Evolutionary conservation across 495 filamentous ascomycete genomes (phyloP), one percentile per base, ranked within the genome.

Genomic region (Margaritispora aquatica): DNA sequence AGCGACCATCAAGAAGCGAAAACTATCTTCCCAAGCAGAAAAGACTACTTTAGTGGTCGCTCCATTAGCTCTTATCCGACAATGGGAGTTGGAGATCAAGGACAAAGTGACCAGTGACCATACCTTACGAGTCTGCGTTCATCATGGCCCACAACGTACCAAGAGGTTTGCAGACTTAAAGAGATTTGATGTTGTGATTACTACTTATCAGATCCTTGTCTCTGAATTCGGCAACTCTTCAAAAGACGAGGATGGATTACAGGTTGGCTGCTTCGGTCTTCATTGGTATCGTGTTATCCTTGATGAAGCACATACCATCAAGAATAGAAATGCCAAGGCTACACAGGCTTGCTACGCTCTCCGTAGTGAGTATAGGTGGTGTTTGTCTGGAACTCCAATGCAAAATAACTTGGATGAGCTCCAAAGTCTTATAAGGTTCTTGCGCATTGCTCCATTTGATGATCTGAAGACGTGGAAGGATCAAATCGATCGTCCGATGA

Each of bases 331-430:
- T 66, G 92, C 94, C 17, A 98, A 98, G 73, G 86, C 87, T 10
- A 94, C 94, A 0, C 86, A 96, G 66, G 90, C 93, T 19, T 88
- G 84, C 53, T 98, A 83, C 69, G 87, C 88, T 1, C 74, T 98
- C 23, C 77, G 85, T 51, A 80, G 89, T 21, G 85, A 91, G 65
- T 96, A 95, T 69, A 80, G 94, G 55, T 98, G 94, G 94, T 97
- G 94, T 68, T 76, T 98, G 54, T 95, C 90, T 1, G 94, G 94
- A 59, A 98, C 94, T 5, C 94, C 94, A 0, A 86, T 98, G 83
- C 94, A 98, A 66, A 98, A 98, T 68, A 97, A 96, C 60, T 80
- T 98, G n/a, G 94, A 97, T 59, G 94, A 98, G 72, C 73, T 98
- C 47, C 93, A 97, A 61, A 94, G 89, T 64, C 70, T 98, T 56